A percentile compares a stretch with the other conserved stretches of the same genome.
Evolutionary conservation across 352 stramenopile species (phyloP).

Genomic region (Globisporangium megalacanthum): DNA sequence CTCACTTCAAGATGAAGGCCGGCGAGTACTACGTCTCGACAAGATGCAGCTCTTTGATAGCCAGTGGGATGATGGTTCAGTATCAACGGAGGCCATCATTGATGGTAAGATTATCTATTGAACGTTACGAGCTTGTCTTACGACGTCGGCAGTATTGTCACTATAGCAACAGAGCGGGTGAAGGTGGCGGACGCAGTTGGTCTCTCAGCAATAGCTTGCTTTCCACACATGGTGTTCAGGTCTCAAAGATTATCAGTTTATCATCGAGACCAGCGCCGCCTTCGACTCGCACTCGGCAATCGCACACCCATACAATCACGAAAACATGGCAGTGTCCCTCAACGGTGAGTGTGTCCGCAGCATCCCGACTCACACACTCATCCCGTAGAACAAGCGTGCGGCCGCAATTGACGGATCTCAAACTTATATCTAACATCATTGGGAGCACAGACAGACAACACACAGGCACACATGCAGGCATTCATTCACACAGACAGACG

Average conservation of each 20-base stretch:
- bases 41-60: too few relatives aligned
- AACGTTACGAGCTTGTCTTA: too few relatives aligned
- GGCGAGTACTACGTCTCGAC: too few relatives aligned
- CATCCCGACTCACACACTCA: slow-evolving; percentile 19
- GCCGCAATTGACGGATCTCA: slow-evolving; percentile 73
- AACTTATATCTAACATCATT: slow-evolving; percentile 81
- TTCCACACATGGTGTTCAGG: slow-evolving; percentile 59
- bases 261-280: slow-evolving; percentile 42
- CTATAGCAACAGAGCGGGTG: background rate
- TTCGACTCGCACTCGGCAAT: background rate
- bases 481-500: background rate
- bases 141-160: too few relatives aligned
- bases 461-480: slow-evolving; percentile 4
- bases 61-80: too few relatives aligned
- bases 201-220: slow-evolving; percentile 69
- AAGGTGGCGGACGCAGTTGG: slow-evolving; percentile 13
- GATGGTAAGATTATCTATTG: too few relatives aligned
- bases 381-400: slow-evolving; percentile 6
- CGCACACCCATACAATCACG: background rate
- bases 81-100: too few relatives aligned
- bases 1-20: too few relatives aligned
- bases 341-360: slow-evolving; percentile 71
- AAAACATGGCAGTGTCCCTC: slow-evolving; percentile 24
- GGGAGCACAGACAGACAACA: slow-evolving; percentile 18
- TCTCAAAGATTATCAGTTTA: slow-evolving; percentile 88